Base-by-base conservation (phyloP, 495 filamentous ascomycete genomes). In the Tuber umbilicatum region DNA sequence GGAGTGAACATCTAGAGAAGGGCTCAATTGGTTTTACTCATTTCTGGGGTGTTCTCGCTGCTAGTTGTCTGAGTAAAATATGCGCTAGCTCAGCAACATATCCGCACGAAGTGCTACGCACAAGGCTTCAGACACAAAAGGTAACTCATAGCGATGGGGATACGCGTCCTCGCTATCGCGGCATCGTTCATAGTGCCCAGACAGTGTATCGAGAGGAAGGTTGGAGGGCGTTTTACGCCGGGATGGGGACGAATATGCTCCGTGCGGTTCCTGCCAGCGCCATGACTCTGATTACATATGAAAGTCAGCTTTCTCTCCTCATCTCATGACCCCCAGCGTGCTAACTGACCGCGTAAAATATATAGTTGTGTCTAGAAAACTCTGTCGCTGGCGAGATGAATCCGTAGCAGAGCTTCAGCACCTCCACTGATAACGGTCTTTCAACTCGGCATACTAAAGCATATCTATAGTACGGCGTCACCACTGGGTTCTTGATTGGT, bases 221-320 rank as follows among this genome's bases (percentile, higher is more conserved):
- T 2, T 97, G 96, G 94, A 87, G 91, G 70, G 96, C 94, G 10
- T 97, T 99, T 82, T 99, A 99, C 82, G 93, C 93, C 35, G 95
- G 95, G 40, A 96, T 99, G 88, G 96, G 95, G 47, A 97, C 94
- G 45, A 99, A 99, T 84, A 91, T 99, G 87, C 92, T 97, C 86
- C 89, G 95, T 71, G 96, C 95, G 23, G 90, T 99, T 31, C 95
- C 95, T 37, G 93, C 94, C 43, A 94, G 94, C 35, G 96, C 96
- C 82, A 97, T 97, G 47, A 98, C 95, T 10, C 93, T 99, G 89
- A 87, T 99, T 79, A 98, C 95, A 31, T 99, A 97, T 83, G 95
- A 99, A 85, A 64, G 55, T 64, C 14, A 2, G 55, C 19, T 35
- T 31, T 31, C 55, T 5, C 27, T 31, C 5, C 55, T 14, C 7